Evolutionary conservation across 164 flowering plant genomes (phyloP).

Genomic region (Annona squamosa): DNA sequence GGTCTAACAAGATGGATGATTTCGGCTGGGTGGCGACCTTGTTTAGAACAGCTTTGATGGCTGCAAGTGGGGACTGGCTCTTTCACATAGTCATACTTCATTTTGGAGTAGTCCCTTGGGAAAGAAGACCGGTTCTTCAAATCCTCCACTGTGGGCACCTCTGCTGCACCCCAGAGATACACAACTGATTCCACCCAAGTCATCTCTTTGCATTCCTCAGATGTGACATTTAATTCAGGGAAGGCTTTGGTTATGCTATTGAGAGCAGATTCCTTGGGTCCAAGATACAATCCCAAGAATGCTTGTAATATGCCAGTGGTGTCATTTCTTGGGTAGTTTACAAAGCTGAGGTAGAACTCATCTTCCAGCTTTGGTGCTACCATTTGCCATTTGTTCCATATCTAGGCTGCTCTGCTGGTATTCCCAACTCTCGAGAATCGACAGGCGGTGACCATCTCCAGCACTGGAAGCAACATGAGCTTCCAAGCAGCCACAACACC

Average conservation of each 20-base stretch:
- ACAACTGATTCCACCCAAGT: slow-evolving; percentile 18
- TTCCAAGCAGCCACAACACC: slow-evolving; percentile 21
- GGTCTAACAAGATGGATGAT: slow-evolving; percentile 20
- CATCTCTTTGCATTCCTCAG: slow-evolving; percentile 17
- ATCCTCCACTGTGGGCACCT: slow-evolving; percentile 6
- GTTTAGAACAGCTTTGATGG: slow-evolving; percentile 5
- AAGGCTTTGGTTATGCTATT: slow-evolving; percentile 5
- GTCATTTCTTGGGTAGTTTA: not conserved
- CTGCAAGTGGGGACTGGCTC: slow-evolving; percentile 9
- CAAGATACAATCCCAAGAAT: slow-evolving; percentile 20
- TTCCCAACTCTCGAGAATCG: slow-evolving; percentile 6
- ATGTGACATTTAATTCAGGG: slow-evolving; percentile 12
- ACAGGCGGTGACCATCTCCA: slow-evolving; percentile 13
- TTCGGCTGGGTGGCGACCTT: slow-evolving; percentile 13
- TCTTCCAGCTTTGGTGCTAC: slow-evolving; percentile 4
- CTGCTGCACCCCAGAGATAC: slow-evolving; percentile 4
- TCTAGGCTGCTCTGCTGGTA: not conserved
- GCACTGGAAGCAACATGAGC: slow-evolving; percentile 9
- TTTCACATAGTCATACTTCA: slow-evolving; percentile 21
- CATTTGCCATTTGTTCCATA: slow-evolving; percentile 19
- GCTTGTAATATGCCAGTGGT: slow-evolving; percentile 4
- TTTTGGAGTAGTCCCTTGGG: slow-evolving; percentile 14
- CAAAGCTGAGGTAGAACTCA: slow-evolving; percentile 10
- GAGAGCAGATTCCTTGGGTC: slow-evolving; percentile 5
- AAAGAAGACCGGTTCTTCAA: slow-evolving; percentile 15